These are phyloP conservation scores for Paraphoma sp. DNA, from an alignment of 2,329 filamentous ascomycete species.

Conservation along the genomic window DNA sequence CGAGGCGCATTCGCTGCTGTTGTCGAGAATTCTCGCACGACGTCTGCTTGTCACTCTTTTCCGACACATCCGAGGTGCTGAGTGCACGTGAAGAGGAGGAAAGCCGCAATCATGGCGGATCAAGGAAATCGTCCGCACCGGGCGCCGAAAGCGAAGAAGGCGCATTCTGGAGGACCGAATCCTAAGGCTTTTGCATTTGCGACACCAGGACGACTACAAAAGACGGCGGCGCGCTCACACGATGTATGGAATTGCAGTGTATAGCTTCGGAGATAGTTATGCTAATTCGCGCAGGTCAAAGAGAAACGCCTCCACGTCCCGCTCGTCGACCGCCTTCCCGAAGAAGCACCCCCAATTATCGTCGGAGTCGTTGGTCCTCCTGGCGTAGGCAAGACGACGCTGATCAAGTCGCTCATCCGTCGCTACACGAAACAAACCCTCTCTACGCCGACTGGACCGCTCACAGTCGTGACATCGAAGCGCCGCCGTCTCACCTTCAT, in stretches of 20 bases:
- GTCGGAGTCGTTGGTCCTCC: conserved; percentile 95
- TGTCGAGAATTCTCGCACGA: not conserved
- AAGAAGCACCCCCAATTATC: conserved; percentile 91
- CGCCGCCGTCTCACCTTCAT: conserved; percentile 92
- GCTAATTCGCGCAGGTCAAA: conserved; percentile 68
- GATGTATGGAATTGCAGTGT: conserved; percentile 60
- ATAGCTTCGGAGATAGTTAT: not conserved
- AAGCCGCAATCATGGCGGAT: conserved; percentile 59
- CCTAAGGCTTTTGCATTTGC: conserved; percentile 90
- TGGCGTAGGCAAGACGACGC: conserved; percentile 91
- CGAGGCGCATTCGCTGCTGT: conserved; percentile 6
- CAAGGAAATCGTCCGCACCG: conserved; percentile 87
- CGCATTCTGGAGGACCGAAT: conserved; percentile 73
- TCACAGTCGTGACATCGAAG: conserved; percentile 97
- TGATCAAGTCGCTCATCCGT: conserved; percentile 92
- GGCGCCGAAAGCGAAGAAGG: conserved; percentile 88
- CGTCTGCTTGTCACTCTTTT: conserved; percentile 3
- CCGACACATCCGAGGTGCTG: not conserved
- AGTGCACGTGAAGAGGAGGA: not conserved
- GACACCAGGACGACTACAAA: conserved; percentile 79
- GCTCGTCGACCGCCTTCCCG: conserved; percentile 91
- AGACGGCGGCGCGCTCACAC: conserved; percentile 74
- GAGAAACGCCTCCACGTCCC: conserved; percentile 97
- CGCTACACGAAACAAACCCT: conserved; percentile 96
- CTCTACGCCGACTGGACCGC: conserved; percentile 84